phyloP scores from a whole-genome alignment of 176 grass and related monocot genomes.

The Raddia guianensis region DNA sequence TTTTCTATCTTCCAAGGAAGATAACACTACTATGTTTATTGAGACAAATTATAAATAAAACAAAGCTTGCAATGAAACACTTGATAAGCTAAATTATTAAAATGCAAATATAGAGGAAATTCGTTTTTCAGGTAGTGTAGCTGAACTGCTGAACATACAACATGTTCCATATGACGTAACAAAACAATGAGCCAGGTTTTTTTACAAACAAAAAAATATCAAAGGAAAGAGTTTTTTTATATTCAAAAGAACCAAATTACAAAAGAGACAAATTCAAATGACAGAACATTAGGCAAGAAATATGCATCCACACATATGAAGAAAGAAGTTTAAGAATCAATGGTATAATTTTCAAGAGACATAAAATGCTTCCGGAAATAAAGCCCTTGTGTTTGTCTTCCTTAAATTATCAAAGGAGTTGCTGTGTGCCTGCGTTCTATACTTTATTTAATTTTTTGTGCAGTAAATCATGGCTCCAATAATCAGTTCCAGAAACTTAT shows the following conservation, averaged over 20 bases:
- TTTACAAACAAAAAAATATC: too few species aligned
- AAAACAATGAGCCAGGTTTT: background rate
- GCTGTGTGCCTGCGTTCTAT: background rate
- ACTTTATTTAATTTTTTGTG: background rate
- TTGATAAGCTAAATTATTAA: background rate
- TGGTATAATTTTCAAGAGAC: slow-evolving; percentile 5
- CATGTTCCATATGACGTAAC: background rate
- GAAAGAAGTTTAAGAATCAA: slow-evolving; percentile 14
- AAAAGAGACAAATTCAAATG: background rate
- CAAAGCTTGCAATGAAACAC: too few species aligned
- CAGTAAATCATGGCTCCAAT: background rate
- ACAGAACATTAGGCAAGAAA: background rate
- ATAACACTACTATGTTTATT: background rate
- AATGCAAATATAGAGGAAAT: too few species aligned
- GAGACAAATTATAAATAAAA: background rate
- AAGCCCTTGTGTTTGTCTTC: background rate
- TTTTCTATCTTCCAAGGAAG: background rate
- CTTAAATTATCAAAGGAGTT: background rate
- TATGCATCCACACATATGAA: background rate
- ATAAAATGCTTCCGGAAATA: slow-evolving; percentile 2
- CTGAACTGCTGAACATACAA: background rate
- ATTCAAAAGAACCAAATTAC: background rate
- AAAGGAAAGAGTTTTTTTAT: background rate
- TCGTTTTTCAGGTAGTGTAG: background rate
- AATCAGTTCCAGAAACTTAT: background rate